Base-by-base conservation (phyloP, 2,329 filamentous ascomycete genomes). In the Mariannaea elegans region DNA sequence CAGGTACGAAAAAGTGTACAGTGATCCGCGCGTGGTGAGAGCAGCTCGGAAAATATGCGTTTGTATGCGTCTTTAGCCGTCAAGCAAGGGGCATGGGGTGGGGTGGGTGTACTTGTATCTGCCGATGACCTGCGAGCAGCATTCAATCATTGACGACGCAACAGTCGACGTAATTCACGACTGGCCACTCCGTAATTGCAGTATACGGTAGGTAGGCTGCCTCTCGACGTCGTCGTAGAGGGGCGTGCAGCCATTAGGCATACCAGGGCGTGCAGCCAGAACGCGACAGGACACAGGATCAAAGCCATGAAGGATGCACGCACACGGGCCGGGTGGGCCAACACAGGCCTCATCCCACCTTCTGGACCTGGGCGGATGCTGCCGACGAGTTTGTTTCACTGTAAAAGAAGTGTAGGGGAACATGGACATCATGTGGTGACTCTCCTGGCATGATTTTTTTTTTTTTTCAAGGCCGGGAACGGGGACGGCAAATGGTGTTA, bases 261-360 rank as follows among this genome's bases (percentile, higher is more conserved):
- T n/a, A 13, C 12, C 14, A 34, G 10, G 32, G 32, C 4, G 32
- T 27, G 24, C 9, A 9, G 9, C 5, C 24, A 9, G 6, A 27
- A 9, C 24, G 24, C 32, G 14, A 14, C 14, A 18, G 18, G 5
- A 10, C 12, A n/a, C 32, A 34, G 38, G 38, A 41, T 38, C 24
- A 45, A 34, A 29, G 39, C 23, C 39, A 29, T 16, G 41, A 45
- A 45, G 41, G 27, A 8, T 7, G 8, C 13, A 13, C 21, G 5
- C 19, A 41, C 42, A 38, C 52, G 52, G 52, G 44, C 52, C 52
- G 52, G 52, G 52, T 48, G 52, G 52, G 52, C 52, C 42, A 31
- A 46, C 44, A 31, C n/a, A 27, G 31, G 46, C 52, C 52, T 55
- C 52, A 55, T 55, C 45, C 52, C 52, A 55, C 52, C 8, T 16